Evolutionary conservation across 106 monocot species (phyloP).

Genomic region (Dendrobium huoshanense): DNA sequence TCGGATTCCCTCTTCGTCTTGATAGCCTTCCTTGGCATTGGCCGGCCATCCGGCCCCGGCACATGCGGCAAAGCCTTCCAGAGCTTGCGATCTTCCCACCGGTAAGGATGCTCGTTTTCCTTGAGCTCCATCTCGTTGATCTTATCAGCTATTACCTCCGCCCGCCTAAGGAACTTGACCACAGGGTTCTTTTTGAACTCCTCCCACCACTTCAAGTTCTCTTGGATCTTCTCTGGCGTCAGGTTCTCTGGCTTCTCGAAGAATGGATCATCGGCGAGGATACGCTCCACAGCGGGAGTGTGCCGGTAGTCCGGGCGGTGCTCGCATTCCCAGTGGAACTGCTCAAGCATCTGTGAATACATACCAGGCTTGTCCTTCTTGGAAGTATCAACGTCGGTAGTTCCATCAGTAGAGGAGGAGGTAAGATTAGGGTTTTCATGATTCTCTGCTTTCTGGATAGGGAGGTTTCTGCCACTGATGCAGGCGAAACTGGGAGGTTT

Average conservation of each 20-base stretch:
- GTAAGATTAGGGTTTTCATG: constrained; percentile 2
- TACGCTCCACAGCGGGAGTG: constrained; percentile 61
- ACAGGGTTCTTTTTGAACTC: constrained; percentile 55
- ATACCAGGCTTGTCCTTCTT: constrained; percentile 12
- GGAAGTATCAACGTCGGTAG: not conserved
- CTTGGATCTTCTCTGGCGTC: constrained; percentile 64
- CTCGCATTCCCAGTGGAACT: constrained; percentile 75
- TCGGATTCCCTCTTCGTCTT: constrained; percentile 60
- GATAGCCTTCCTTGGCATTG: constrained; percentile 77
- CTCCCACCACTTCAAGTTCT: constrained; percentile 69
- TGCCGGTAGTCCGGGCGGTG: constrained; percentile 66
- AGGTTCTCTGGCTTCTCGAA: constrained; percentile 46
- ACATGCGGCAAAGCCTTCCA: constrained; percentile 72
- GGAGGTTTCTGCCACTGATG: constrained; percentile 48
- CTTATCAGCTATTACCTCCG: constrained; percentile 51
- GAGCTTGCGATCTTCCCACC: constrained; percentile 55
- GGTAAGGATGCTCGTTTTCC: constrained; percentile 63
- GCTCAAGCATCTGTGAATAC: constrained; percentile 62
- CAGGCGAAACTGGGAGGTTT: constrained; percentile 51
- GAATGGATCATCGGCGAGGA: constrained; percentile 55
- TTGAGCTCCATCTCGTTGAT: constrained; percentile 71
- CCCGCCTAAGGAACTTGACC: constrained; percentile 55
- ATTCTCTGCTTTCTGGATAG: constrained; percentile 18
- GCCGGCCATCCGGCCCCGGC: constrained; percentile 60
- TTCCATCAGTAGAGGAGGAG: not conserved